Evolutionary conservation across 208 protist genomes (phyloP).

Genomic region (Acanthamoeba triangularis): DNA sequence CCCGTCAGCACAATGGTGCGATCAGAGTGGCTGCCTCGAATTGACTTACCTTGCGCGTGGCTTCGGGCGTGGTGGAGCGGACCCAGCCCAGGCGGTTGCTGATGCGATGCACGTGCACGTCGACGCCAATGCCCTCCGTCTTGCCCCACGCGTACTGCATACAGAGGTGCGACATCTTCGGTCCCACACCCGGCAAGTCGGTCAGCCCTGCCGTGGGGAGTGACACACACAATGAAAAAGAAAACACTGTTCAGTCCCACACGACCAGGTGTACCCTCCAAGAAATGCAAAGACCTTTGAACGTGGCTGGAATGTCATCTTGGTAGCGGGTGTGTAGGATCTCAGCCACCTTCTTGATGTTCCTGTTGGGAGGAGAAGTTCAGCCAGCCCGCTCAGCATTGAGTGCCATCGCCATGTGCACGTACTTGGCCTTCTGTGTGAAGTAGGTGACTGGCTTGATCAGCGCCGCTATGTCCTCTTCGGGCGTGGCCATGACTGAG

Average conservation of each 20-base stretch:
- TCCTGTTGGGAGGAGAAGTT: not conserved
- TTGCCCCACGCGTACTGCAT: conserved; percentile 78
- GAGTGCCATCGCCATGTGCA: too few species aligned
- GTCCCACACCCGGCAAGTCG: conserved; percentile 94
- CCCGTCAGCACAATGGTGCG: not conserved
- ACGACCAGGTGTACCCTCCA: not conserved
- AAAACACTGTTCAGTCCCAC: not conserved
- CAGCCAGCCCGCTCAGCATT: too few species aligned
- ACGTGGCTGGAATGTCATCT: conserved; percentile 77
- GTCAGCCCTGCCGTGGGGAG: not conserved
- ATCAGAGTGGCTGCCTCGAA: conserved; percentile 77
- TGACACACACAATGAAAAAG: too few species aligned
- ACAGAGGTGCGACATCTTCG: conserved; percentile 96
- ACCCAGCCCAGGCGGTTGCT: conserved; percentile 95
- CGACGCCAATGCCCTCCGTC: conserved; percentile 95
- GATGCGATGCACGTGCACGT: conserved; percentile 97
- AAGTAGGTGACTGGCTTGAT: not conserved
- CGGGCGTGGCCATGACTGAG: not conserved
- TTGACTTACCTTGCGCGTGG: conserved; percentile 96
- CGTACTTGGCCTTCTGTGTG: not conserved
- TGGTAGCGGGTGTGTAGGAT: conserved; percentile 75
- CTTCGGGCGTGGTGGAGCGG: conserved; percentile 91
- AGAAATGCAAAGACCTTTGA: conserved; percentile 63
- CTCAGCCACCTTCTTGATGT: conserved; percentile 75
- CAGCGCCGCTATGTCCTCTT: not conserved